Evolutionary conservation across 2,329 filamentous ascomycete genomes (phyloP), one percentile per base, ranked within the genome.

Genomic region (Cytospora chrysosperma): DNA sequence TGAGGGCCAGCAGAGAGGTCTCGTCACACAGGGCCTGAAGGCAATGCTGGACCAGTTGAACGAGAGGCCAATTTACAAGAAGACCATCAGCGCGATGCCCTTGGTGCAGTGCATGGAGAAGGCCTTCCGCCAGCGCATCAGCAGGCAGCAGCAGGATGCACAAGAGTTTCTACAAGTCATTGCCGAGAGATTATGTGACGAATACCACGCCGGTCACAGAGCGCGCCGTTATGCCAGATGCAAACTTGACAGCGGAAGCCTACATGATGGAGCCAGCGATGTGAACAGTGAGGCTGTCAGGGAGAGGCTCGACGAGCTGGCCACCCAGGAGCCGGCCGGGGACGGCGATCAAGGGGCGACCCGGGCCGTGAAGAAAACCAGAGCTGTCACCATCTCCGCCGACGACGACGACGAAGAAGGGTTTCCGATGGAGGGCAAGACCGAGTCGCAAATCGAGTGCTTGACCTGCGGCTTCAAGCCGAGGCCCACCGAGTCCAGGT

Each of bases 91-190:
- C 19, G 93, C 94, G 3, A 85, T 87, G n/a, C 84, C 84, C 0
- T 97, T 99, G 73, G 90, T 99, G 51, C 82, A 85, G 67, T 89
- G 91, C 0, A 81, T 99, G 58, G 95, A 99, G 78, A 81, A 82
- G 32, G 93, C 94, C 0, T 99, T 97, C 72, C 87, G 87, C 62
- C 94, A 96, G 71, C 88, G 91, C 70, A 96, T 99, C 70, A 97
- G 91, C 73, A 85, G 94, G 60, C 92, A 95, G 73, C 95, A 99
- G 76, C 95, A 99, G 76, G 95, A 99, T 78, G 95, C 95, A 13
- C 95, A 99, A 73, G 95, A 99, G 75, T 97, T 99, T 68, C 78
- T 99, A 62, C 95, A 99, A 77, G 89, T 98, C 56, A 89, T 99
- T 15, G 90, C 92, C 3, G 94, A 99, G 78, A 85, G 94, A 59